Base-by-base conservation (phyloP, 768 basidiomycete genomes). In the Lentinula aciculospora region DNA sequence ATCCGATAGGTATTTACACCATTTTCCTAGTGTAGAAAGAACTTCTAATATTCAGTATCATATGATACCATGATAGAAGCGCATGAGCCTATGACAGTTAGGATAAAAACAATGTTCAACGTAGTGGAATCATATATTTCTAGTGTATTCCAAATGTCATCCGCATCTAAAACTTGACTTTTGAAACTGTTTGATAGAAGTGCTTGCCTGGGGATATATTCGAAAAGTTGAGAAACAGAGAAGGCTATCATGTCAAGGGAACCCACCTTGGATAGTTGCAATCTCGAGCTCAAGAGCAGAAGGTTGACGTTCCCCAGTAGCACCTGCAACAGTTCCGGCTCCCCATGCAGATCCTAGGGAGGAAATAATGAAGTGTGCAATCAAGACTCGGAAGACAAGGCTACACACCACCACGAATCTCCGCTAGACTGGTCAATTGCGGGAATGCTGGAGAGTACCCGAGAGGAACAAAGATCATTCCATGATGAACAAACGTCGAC, bases 271-370 rank as follows among this genome's bases (percentile, higher is more conserved):
- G 10, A 44, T 44, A 12, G 9, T 37, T 19, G 51, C 51, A 53
- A 53, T 36, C 36, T 57, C 56, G 34, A 78, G 69, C 65, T 88
- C 86, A 27, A 81, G 74, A 4, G 65, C 55, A 8, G 71, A 66
- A 1, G 85, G 82, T 60, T 74, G 67, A 58, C 84, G 81, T 5
- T 68, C 63, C 3, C 82, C 83, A 53, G 74, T 69, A 2, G 64
- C 36, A 1, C 70, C 76, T 31, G 84, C 77, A 60, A 79, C 78
- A 10, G 86, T 85, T 23, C 86, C 87, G 23, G 89, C 86, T 42
- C 90, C 91, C 81, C 84, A 92, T 21, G 90, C 82, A 15, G 86
- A 86, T 13, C 87, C 87, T 85, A 25, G 27, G 23, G 39, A 27
- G 6, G 17, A 17, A 23, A 46, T 13, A 28, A 15, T 55, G 28